These are phyloP conservation scores for Sphaerobolus stellatus DNA, from an alignment of 1,284 basidiomycete species.

Conservation along the genomic window DNA sequence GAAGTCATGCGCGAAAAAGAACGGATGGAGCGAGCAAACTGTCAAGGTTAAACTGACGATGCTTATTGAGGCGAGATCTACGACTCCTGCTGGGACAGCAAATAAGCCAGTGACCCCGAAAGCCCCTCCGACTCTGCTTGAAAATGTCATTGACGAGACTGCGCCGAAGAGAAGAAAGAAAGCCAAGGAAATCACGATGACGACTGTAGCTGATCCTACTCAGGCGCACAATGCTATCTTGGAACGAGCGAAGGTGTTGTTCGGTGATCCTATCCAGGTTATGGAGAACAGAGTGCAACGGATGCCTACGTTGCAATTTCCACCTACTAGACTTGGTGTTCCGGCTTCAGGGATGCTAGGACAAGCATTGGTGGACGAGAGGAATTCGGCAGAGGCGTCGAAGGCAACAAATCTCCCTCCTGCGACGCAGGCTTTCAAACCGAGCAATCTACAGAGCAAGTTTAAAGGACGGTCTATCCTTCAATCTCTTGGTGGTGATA, in stretches of 20 bases:
- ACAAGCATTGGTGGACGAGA: too few species aligned
- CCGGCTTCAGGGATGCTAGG: slow-evolving; percentile 1
- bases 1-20: slow-evolving; percentile 62
- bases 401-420: slow-evolving; percentile 14
- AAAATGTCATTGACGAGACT: slow-evolving; percentile 48
- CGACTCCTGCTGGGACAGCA: too few species aligned
- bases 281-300: too few species aligned
- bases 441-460: slow-evolving; percentile 28
- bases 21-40: slow-evolving; percentile 52
- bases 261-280: slow-evolving; percentile 28
- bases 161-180: slow-evolving; percentile 41
- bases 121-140: slow-evolving; percentile 50
- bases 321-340: slow-evolving; percentile 1
- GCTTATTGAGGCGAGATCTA: too few species aligned
- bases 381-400: neutral
- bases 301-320: too few species aligned
- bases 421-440: slow-evolving; percentile 38
- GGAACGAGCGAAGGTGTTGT: slow-evolving; percentile 51
- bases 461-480: neutral
- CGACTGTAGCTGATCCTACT: slow-evolving; percentile 47
- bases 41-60: slow-evolving; percentile 32
- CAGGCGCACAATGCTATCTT: slow-evolving; percentile 55
- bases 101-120: slow-evolving; percentile 6
- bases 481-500: neutral
- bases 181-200: slow-evolving; percentile 23